Base-by-base conservation (phyloP, 768 basidiomycete genomes). In the Hydnum rufescens region DNA sequence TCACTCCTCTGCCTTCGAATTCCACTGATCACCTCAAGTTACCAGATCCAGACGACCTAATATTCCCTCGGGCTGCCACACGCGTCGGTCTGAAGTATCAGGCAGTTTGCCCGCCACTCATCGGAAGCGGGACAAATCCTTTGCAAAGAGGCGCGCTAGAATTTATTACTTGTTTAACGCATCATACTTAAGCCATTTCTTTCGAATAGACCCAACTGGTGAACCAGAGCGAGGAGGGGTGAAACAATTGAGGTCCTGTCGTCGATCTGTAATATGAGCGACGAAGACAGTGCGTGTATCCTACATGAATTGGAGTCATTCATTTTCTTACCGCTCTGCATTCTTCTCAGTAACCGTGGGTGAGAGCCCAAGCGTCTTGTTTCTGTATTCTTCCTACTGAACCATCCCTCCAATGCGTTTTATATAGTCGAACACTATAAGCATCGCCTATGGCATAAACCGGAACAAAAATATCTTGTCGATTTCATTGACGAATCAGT, bases 41-140 rank as follows among this genome's bases (percentile, higher is more conserved):
- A 19, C 28, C 49, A 90, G 93, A 97, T 71, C 78, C 87, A 46
- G 89, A 99, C 64, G 93, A 99, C 68, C 76, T 89, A 54, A 93
- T 97, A 63, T 96, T 90, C 64, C 92, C 93, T 54, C 81, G 89
- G 54, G 80, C 88, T 13, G 82, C 86, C 4, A 92, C 86, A 23
- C 80, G 92, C n/a, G 74, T 88, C 32, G 89, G 90, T 16, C 74
- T 78, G 36, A 89, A 85, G 62, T 96, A 75, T 61, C 90, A 96
- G 53, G 82, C 73, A 42, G 70, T 60, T 56, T 77, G 76, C 16
- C 76, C 72, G 46, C 60, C 55, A 50, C 25, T 31, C 61, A 63
- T 64, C 48, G 36, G 55, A 47, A 63, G 66, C 48, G 64, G 63
- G 32, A 60, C 64, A 49, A 58, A 61, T n/a, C n/a, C n/a, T n/a